A percentile compares a stretch with the other conserved stretches of the same genome.
Evolutionary conservation across 2,329 filamentous ascomycete species (phyloP).

Genomic region (Tolypocladium pustulatum): DNA sequence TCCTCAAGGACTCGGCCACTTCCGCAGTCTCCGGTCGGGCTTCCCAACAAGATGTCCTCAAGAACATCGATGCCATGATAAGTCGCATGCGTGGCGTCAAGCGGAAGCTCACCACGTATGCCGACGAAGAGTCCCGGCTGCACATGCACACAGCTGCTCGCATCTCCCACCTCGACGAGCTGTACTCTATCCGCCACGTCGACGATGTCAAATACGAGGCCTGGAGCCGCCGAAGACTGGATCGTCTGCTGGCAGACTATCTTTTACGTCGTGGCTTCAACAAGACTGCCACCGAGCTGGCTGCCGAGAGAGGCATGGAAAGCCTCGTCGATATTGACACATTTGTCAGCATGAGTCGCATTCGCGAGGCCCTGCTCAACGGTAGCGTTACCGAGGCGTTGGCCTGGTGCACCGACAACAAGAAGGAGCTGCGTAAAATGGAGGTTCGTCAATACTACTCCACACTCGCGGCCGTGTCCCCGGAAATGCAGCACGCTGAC

Average conservation of each 20-base stretch:
- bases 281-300: slow-evolving; percentile 65
- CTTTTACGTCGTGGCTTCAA: slow-evolving; percentile 75
- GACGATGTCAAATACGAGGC: slow-evolving; percentile 89
- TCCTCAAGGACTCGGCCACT: slow-evolving; percentile 54
- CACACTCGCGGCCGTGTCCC: neutral
- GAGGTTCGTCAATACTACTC: slow-evolving; percentile 40
- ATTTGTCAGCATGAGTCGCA: slow-evolving; percentile 71
- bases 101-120: slow-evolving; percentile 67
- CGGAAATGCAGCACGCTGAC: slow-evolving; percentile 2
- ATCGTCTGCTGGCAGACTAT: slow-evolving; percentile 86
- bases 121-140: slow-evolving; percentile 69
- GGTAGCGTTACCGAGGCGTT: slow-evolving; percentile 70
- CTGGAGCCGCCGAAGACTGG: slow-evolving; percentile 74
- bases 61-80: slow-evolving; percentile 76
- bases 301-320: slow-evolving; percentile 63
- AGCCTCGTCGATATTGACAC: slow-evolving; percentile 82
- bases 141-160: slow-evolving; percentile 68
- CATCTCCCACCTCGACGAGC: slow-evolving; percentile 67
- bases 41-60: slow-evolving; percentile 61
- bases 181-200: slow-evolving; percentile 70
- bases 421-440: slow-evolving; percentile 81
- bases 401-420: slow-evolving; percentile 87
- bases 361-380: slow-evolving; percentile 60
- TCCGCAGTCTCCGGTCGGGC: slow-evolving; percentile 54
- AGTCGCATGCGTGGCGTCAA: slow-evolving; percentile 76